phyloP scores from a whole-genome alignment of 345 rosid genomes.

The Eucalyptus marginata region DNA sequence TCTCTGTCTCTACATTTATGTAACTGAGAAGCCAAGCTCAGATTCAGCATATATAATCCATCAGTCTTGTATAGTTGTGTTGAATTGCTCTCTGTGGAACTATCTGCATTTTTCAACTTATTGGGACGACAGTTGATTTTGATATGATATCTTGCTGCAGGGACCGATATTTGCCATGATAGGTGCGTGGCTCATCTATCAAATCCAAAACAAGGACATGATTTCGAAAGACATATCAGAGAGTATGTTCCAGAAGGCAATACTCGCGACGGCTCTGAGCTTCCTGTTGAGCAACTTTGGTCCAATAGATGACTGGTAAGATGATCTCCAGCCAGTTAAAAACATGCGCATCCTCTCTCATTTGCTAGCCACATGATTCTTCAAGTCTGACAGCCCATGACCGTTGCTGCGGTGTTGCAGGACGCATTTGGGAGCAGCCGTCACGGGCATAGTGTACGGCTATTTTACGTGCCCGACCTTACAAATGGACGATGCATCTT shows the following conservation, averaged over 20 bases:
- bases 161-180: constrained; percentile 76
- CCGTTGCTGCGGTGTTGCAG: constrained; percentile 12
- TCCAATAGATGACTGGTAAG: constrained; percentile 77
- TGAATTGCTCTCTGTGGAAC: background rate
- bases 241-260: constrained; percentile 61
- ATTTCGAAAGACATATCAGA: constrained; percentile 33
- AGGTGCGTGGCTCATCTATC: constrained; percentile 85
- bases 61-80: background rate
- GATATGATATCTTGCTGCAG: background rate
- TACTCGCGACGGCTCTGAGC: constrained; percentile 46
- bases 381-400: background rate
- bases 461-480: constrained; percentile 49
- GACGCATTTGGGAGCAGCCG: constrained; percentile 70
- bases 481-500: constrained; percentile 44
- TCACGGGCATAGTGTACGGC: constrained; percentile 51
- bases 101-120: background rate
- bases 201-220: constrained; percentile 48
- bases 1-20: background rate
- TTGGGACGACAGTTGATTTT: background rate
- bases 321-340: background rate
- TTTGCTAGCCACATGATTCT: background rate
- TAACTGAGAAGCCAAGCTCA: background rate
- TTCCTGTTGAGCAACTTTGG: constrained; percentile 70
- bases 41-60: background rate
- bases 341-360: background rate